Conservation (phyloP, 306 rosid species). For the Glycine tomentella region DNA sequence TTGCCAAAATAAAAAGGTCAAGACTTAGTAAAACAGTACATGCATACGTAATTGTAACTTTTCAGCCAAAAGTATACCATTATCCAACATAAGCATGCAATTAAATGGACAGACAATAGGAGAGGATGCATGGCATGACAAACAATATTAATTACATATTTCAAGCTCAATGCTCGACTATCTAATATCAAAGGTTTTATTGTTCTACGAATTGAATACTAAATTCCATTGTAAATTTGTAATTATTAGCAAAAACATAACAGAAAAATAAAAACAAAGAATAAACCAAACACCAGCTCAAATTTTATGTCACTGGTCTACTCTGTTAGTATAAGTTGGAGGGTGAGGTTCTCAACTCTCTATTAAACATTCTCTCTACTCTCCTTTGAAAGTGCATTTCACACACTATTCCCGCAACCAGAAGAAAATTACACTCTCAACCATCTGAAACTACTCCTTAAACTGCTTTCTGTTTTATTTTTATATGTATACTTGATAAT, state of each 20-base stretch:
- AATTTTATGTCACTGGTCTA: neutral
- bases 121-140: neutral
- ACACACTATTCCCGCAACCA: too few relatives aligned
- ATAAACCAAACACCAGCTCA: neutral
- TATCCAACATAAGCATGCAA: neutral
- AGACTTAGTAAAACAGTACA: neutral
- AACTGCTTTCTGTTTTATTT: too few relatives aligned
- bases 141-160: neutral
- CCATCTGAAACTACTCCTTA: too few relatives aligned
- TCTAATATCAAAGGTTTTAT: neutral
- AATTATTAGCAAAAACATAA: neutral
- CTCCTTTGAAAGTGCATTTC: too few relatives aligned
- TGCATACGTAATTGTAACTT: neutral
- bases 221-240: neutral
- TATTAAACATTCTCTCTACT: neutral
- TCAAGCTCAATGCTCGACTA: conserved; percentile 5
- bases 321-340: neutral
- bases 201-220: neutral
- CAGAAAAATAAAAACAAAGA: neutral
- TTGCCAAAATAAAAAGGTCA: neutral
- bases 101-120: neutral
- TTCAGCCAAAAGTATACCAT: conserved; percentile 21
- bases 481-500: too few relatives aligned
- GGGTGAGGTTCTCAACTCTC: neutral
- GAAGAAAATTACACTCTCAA: too few relatives aligned